Percentiles rank a stretch among this genome's conserved stretches.
Evolutionary conservation across 352 stramenopile genomes (phyloP).

Genomic region (Phytophthora agathidicida): DNA sequence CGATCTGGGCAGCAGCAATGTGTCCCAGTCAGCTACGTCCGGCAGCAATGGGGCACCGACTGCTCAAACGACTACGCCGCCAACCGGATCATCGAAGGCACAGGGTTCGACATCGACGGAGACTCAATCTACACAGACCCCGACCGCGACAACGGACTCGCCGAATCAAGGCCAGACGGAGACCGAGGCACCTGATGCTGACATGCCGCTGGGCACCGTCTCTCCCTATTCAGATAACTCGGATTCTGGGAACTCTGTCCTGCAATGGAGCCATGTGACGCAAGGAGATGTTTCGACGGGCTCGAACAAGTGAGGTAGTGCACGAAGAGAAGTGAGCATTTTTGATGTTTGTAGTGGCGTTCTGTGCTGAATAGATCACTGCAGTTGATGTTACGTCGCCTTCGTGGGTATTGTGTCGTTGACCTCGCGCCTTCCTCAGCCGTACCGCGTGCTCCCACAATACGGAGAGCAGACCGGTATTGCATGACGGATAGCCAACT

Average conservation of each 20-base stretch:
- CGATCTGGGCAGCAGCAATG: not conserved
- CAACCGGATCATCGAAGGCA: too few species aligned
- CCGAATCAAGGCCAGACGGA: not conserved
- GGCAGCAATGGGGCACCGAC: not conserved
- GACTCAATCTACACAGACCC: not conserved
- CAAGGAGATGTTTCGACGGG: constrained; percentile 12
- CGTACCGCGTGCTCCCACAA: too few species aligned
- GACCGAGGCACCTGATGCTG: not conserved
- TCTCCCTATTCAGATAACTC: constrained; percentile 3
- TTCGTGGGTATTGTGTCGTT: too few species aligned
- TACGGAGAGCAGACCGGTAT: too few species aligned
- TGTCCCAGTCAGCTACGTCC: not conserved
- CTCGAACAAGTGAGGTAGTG: not conserved
- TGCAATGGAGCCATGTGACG: constrained; percentile 12
- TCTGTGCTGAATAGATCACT: too few species aligned
- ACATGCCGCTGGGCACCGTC: constrained; percentile 3
- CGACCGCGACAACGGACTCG: not conserved
- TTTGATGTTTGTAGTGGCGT: constrained; percentile 1
- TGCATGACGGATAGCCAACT: too few species aligned
- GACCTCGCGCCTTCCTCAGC: too few species aligned
- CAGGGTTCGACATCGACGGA: too few species aligned
- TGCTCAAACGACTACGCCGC: too few species aligned
- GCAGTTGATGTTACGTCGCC: too few species aligned
- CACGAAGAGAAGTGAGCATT: not conserved
- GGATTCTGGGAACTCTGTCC: not conserved